Evolutionary conservation across 148 eudicot genomes (phyloP), one percentile per base, ranked within the genome.

Genomic region (Chenopodium album): DNA sequence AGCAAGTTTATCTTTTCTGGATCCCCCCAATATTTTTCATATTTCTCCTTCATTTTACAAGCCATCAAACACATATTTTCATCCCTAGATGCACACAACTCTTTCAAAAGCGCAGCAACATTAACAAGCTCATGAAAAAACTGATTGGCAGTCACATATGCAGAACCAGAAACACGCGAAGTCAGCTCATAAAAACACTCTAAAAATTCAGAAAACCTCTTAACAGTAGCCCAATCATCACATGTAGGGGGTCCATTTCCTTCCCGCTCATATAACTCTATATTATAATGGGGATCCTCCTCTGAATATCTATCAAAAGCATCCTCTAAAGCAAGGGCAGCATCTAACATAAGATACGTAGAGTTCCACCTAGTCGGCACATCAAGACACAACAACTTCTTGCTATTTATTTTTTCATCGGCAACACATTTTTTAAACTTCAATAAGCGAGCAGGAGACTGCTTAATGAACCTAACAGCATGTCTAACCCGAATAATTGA

Each of bases 361-460:
- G 80, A 69, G 7, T 76, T 76, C 80, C 76, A 82, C 56, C 70
- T 66, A 52, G 85, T 71, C 3, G 63, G 77, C 29, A 82, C 78
- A 82, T 82, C 81, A 41, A 82, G 77, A 28, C 72, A 62, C 32
- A 73, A 31, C 1, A 71, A 29, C 0, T 13, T 9, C 1, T 72
- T 62, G 12, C 52, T 48, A 1, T 20, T 5, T 26, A 60, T 71
- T 41, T 78, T 71, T 20, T 59, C 73, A 17, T 47, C 56, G n/a
- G 41, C 62, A 23, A 62, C 78, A 82, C 81, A 78, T 26, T 78
- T 59, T n/a, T 71, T 62, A 31, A 78, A 82, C 34, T 31, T 71
- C 5, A 9, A 11, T 9, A 59, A 47, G 20, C 81, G 28, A 9
- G 32, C 2, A 3, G 76, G 46, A 41, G 85, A 82, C 26, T 74